These are phyloP conservation scores for Phytophthora tentaculata DNA, from an alignment of 352 stramenopile genomes.

Conservation along the genomic window DNA sequence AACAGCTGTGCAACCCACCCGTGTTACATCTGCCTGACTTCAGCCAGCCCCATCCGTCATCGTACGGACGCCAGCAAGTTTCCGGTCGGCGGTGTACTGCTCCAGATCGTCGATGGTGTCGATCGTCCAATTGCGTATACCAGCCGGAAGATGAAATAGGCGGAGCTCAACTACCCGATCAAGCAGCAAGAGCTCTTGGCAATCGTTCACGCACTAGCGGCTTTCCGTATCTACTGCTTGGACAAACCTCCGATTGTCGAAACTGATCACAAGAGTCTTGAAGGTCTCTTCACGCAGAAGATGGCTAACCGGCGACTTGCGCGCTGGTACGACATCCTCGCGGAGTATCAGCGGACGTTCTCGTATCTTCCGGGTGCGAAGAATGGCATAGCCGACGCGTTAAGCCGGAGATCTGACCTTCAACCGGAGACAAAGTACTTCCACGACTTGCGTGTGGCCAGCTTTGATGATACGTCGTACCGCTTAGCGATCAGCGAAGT, in stretches of 20 bases:
- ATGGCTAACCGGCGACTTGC: constrained; percentile 9
- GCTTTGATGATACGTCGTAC: background rate
- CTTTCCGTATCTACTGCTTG: constrained; percentile 5
- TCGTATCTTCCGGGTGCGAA: background rate
- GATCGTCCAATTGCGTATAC: background rate
- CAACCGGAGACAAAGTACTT: background rate
- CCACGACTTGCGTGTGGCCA: background rate
- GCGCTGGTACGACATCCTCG: constrained; percentile 13
- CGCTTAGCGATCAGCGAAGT: background rate
- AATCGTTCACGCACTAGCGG: constrained; percentile 4
- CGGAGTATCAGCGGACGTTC: constrained; percentile 13
- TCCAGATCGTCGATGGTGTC: background rate
- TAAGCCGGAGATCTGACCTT: background rate
- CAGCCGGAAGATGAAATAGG: constrained; percentile 23
- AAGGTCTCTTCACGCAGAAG: constrained; percentile 14
- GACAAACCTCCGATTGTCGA: constrained; percentile 8
- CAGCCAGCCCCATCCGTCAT: background rate
- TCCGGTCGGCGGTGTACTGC: constrained; percentile 1
- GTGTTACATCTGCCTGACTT: constrained; percentile 13
- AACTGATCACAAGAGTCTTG: constrained; percentile 22
- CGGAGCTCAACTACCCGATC: constrained; percentile 22
- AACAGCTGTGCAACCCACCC: background rate
- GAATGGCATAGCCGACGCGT: background rate
- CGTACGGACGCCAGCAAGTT: constrained; percentile 14
- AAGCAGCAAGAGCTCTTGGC: constrained; percentile 9